phyloP scores from a whole-genome alignment of 2,329 filamentous ascomycete genomes.

The Nannizziopsis barbatae region DNA sequence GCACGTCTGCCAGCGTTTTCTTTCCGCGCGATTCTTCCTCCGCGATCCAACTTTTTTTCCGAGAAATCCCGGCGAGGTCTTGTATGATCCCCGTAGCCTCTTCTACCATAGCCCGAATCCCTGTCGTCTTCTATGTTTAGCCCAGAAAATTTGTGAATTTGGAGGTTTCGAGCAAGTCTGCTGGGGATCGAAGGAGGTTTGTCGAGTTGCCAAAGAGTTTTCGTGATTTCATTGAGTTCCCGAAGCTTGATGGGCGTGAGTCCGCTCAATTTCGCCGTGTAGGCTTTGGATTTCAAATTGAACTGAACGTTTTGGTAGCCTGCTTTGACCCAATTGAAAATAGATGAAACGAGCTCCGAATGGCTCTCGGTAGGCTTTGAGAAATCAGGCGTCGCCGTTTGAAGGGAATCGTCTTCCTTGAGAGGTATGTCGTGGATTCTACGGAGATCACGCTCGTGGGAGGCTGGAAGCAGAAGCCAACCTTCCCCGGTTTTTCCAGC shows the following conservation, averaged over 20 bases:
- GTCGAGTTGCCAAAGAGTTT: slow-evolving; percentile 2
- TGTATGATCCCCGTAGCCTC: background rate
- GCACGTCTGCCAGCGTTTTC: too few species aligned
- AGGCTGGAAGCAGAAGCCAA: slow-evolving; percentile 46
- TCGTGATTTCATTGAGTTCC: slow-evolving; percentile 2
- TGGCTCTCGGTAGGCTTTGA: background rate
- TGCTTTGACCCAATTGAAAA: slow-evolving; percentile 31
- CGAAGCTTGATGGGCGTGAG: background rate
- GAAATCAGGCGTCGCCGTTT: slow-evolving; percentile 1
- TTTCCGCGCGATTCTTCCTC: too few species aligned
- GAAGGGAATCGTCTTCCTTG: slow-evolving; percentile 29
- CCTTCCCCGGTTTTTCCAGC: slow-evolving; percentile 54
- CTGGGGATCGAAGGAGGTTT: background rate
- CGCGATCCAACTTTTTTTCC: too few species aligned
- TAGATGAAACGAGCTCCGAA: slow-evolving; percentile 10
- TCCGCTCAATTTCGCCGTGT: slow-evolving; percentile 43
- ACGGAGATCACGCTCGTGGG: slow-evolving; percentile 42
- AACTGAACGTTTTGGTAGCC: slow-evolving; percentile 1
- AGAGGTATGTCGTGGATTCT: slow-evolving; percentile 46
- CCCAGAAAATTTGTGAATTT: background rate
- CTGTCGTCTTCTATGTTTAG: background rate
- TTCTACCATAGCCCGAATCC: background rate
- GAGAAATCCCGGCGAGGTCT: too few species aligned
- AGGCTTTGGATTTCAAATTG: slow-evolving; percentile 39
- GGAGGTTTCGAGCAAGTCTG: background rate